Base-by-base conservation (phyloP, 1,284 basidiomycete genomes). In the Sanghuangporus weigelae region DNA sequence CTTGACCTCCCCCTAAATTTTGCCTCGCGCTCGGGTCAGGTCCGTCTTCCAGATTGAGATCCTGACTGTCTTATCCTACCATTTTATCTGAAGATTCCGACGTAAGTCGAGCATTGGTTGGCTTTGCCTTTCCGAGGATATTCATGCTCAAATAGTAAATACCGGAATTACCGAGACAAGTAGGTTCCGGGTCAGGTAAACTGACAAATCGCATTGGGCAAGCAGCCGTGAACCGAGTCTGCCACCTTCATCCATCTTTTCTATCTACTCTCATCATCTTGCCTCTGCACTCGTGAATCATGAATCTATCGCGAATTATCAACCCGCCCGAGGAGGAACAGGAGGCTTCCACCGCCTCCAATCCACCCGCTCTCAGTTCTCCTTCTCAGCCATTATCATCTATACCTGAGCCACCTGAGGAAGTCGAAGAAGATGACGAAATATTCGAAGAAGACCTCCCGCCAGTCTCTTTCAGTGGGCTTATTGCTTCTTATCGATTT, bases 301-400 rank as follows among this genome's bases (percentile, higher is more conserved):
- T 66, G 65, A 57, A 66, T 63, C 57, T 66, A 39, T 66, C 65
- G 6, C 62, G 65, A n/a, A 65, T 66, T 48, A 53, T 65, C 14
- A 53, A 66, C 57, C 65, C 65, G 12, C 23, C 61, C 7, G 61
- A 54, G 57, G 65, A 40, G 35, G 44, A 40, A 7, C 12, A 23
- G 21, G 50, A 51, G 50, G 7, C 50, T 11, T 10, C 53, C 16
- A 6, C 31, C 8, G 16, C 53, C 16, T 7, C 26, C 16, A 19
- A 11, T 31, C 53, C 6, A 5, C 49, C n/a, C 26, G 6, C 49
- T 26, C 23, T n/a, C 14, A 11, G 26, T 39, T 38, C 53, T 36
- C 12, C 26, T 38, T 38, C 53, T 16, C 26, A 4, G n/a, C 1
- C 4, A 14, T 14, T n/a, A 6, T 23, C 36, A 7, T 54, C 53